Evolutionary conservation across 2,329 filamentous ascomycete genomes (phyloP).

Genomic region (Hymenoscyphus albidus): DNA sequence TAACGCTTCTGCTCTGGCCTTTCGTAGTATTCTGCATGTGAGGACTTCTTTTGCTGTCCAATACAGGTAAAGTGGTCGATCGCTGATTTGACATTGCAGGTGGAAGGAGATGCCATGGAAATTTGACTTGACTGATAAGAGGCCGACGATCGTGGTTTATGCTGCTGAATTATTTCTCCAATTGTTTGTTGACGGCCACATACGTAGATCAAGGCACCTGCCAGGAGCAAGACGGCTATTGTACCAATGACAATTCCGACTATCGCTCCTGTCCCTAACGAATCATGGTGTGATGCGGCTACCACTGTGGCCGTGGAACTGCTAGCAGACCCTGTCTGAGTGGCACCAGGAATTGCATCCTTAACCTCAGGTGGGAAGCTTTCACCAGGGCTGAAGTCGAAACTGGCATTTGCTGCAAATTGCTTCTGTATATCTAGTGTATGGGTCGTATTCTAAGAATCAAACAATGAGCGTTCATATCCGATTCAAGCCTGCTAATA

Average conservation of each 20-base stretch:
- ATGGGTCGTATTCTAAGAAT: constrained; percentile 24
- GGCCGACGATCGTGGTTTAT: background rate
- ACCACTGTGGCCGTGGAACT: constrained; percentile 6
- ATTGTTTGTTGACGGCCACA: constrained; percentile 28
- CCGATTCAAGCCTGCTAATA: background rate
- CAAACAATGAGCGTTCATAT: background rate
- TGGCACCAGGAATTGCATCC: constrained; percentile 15
- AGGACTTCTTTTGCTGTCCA: background rate
- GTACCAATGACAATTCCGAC: constrained; percentile 28
- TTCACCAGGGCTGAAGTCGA: constrained; percentile 25
- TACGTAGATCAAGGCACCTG: constrained; percentile 22
- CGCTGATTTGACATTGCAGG: background rate
- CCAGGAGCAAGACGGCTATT: constrained; percentile 21
- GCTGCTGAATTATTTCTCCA: constrained; percentile 21
- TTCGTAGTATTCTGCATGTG: background rate
- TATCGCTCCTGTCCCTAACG: constrained; percentile 25
- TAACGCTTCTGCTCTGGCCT: background rate
- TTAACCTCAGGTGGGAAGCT: constrained; percentile 22
- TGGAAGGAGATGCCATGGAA: constrained; percentile 15
- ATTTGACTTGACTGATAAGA: background rate
- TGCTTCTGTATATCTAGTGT: constrained; percentile 24
- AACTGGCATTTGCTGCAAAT: constrained; percentile 22
- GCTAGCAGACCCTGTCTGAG: constrained; percentile 7
- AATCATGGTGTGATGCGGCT: constrained; percentile 1
- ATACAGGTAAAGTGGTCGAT: background rate